Percentiles rank a stretch among this genome's conserved stretches.
Evolutionary conservation across 108 stramenopile species (phyloP).

Genomic region (Cyclostephanos tholiformis): DNA sequence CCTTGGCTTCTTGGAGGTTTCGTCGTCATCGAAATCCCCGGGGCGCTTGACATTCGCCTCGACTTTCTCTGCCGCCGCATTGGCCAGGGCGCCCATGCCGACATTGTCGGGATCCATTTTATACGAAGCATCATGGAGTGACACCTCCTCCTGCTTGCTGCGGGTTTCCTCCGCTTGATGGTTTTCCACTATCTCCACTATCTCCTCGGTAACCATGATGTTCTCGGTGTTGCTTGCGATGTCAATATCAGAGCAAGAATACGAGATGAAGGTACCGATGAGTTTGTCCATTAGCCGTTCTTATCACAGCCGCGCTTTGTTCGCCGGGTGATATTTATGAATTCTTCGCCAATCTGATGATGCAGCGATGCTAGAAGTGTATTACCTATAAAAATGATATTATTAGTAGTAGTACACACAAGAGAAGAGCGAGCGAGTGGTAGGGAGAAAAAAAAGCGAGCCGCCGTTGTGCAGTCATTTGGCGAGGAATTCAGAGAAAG

Average conservation of each 20-base stretch:
- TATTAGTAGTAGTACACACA: no score
- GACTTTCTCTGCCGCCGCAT: constrained; percentile 9
- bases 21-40: background rate
- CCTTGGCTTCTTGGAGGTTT: constrained; percentile 7
- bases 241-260: background rate
- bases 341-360: no score
- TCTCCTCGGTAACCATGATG: background rate
- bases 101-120: constrained; percentile 1
- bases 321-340: no score
- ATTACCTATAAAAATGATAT: no score
- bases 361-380: no score
- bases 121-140: constrained; percentile 11
- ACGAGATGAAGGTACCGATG: background rate
- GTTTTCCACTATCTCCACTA: background rate
- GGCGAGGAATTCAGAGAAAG: no score
- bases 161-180: background rate
- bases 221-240: background rate
- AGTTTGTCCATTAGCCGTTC: background rate
- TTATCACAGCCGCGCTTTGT: no score
- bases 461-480: no score
- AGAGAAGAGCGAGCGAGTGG: no score
- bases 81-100: constrained; percentile 15
- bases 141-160: background rate
- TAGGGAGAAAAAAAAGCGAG: no score
- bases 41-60: constrained; percentile 3